These are phyloP conservation scores for Aurinia saxatilis DNA, from an alignment of 345 rosid genomes.

Conservation along the genomic window DNA sequence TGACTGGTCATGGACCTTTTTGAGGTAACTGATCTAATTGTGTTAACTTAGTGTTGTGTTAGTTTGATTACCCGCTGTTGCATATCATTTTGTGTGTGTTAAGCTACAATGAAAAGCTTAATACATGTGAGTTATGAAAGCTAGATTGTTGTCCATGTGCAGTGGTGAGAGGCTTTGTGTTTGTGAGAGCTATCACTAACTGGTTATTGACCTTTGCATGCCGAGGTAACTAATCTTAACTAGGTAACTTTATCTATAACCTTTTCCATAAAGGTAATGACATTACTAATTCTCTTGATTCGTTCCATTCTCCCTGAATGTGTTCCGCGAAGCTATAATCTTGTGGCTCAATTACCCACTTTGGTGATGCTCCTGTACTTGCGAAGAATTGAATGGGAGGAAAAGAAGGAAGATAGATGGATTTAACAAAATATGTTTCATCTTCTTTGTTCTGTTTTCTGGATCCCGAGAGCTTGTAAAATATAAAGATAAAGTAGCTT, in stretches of 20 bases:
- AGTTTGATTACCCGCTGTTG: not conserved
- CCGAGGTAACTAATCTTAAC: slow-evolving; percentile 10
- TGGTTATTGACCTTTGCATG: slow-evolving; percentile 7
- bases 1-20: not conserved
- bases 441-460: not conserved
- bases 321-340: not conserved
- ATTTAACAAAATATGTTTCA: not conserved
- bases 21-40: slow-evolving; percentile 16
- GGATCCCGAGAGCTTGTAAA: not conserved
- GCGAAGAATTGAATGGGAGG: not conserved
- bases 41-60: not conserved
- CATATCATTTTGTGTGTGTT: not conserved
- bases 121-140: not conserved
- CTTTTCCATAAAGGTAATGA: not conserved
- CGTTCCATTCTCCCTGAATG: not conserved
- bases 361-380: not conserved
- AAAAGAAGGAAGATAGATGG: not conserved
- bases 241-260: not conserved
- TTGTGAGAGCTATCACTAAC: not conserved
- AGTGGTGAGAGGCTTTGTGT: slow-evolving; percentile 3
- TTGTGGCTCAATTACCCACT: not conserved
- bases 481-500: not conserved
- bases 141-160: slow-evolving; percentile 9
- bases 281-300: not conserved
- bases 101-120: not conserved